phyloP scores from a whole-genome alignment of 2,329 filamentous ascomycete species.

The Botryotinia globosa region DNA sequence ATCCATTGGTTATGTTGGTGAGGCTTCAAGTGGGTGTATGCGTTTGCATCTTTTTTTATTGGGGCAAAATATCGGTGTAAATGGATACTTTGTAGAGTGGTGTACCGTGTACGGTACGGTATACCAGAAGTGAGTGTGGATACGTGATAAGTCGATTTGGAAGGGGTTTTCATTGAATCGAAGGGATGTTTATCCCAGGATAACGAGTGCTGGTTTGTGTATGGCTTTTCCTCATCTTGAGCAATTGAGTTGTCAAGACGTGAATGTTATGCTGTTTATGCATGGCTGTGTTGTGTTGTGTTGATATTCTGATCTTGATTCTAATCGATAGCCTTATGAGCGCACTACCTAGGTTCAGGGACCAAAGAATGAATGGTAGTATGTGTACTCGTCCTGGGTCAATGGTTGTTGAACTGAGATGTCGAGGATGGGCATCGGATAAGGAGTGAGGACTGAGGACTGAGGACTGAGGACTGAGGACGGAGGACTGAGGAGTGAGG shows the following conservation, averaged over 20 bases:
- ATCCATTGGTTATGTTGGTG: slow-evolving; percentile 16
- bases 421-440: not conserved
- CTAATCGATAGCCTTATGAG: not conserved
- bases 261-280: not conserved
- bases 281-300: not conserved
- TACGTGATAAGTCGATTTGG: slow-evolving; percentile 8
- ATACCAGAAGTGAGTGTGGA: slow-evolving; percentile 14
- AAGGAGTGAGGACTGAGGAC: slow-evolving; percentile 2
- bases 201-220: not conserved
- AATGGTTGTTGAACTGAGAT: not conserved
- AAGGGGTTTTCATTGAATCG: not conserved
- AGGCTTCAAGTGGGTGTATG: slow-evolving; percentile 18
- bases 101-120: not conserved
- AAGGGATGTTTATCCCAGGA: slow-evolving; percentile 1
- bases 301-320: not conserved
- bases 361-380: not conserved
- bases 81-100: slow-evolving; percentile 7
- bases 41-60: slow-evolving; percentile 22
- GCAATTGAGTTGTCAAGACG: not conserved
- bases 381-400: not conserved
- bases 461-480: not conserved
- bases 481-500: not conserved
- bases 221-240: not conserved
- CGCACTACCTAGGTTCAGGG: slow-evolving; percentile 2
- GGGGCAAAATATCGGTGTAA: slow-evolving; percentile 23